phyloP scores from a whole-genome alignment of 768 basidiomycete species.

The Cystofilobasidium ferigula region DNA sequence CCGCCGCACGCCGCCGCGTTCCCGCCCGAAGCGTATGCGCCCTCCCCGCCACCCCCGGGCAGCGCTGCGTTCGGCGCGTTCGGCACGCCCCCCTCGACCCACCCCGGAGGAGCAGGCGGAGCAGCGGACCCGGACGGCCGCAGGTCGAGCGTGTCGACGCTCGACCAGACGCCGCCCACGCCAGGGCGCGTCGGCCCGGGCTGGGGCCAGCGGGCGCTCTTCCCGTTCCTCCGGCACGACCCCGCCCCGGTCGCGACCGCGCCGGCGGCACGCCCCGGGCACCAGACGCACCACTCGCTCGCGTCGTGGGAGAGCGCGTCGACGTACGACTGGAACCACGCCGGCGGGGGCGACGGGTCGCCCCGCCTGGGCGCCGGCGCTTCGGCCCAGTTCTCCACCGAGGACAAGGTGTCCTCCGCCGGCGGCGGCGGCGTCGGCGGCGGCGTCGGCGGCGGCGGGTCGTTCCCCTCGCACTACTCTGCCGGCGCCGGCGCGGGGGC shows the following conservation, averaged over 20 bases:
- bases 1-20: not conserved
- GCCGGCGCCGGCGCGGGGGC: not conserved
- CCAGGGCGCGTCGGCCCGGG: not conserved
- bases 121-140: not conserved
- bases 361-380: no score
- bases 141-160: not conserved
- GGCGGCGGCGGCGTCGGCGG: no score
- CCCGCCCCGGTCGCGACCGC: no score
- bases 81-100: not conserved
- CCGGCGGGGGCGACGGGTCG: not conserved
- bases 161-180: not conserved
- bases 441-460: not conserved
- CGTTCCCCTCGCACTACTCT: not conserved
- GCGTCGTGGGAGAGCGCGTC: not conserved
- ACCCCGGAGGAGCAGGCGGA: not conserved
- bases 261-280: not conserved
- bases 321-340: slow-evolving; percentile 1
- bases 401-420: no score
- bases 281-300: not conserved
- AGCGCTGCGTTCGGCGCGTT: no score
- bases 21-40: not conserved
- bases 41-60: not conserved
- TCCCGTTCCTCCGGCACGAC: not conserved
- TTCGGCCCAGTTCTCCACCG: no score
- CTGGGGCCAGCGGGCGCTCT: not conserved